Conservation (phyloP, 805 yeast species). For the Starmerella potacharoeniae region DNA sequence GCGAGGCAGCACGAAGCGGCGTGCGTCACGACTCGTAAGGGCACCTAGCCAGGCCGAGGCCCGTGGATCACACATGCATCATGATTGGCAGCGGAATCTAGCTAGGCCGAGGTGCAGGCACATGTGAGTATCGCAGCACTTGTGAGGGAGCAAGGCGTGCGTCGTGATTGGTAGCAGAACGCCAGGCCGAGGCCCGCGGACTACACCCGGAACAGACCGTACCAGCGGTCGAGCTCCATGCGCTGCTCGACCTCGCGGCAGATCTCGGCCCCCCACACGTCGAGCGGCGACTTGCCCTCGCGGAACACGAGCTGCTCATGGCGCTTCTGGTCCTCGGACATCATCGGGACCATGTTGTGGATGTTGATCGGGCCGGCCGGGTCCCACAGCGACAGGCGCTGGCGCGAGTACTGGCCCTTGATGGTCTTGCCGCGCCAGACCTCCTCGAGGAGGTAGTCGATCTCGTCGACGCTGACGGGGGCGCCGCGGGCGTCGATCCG, state of each 20-base stretch:
- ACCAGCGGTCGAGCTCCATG: slow-evolving; percentile 64
- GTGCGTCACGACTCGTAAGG: too few relatives aligned
- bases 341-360: slow-evolving; percentile 78
- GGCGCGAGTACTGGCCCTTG: slow-evolving; percentile 67
- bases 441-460: slow-evolving; percentile 78
- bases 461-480: slow-evolving; percentile 53
- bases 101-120: too few relatives aligned
- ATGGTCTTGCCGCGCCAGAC: slow-evolving; percentile 88
- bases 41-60: too few relatives aligned
- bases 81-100: too few relatives aligned
- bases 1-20: too few relatives aligned
- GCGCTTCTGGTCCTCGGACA: slow-evolving; percentile 68
- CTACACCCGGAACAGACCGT: slow-evolving; percentile 42
- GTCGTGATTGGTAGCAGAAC: too few relatives aligned
- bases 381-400: slow-evolving; percentile 79
- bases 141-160: too few relatives aligned
- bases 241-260: slow-evolving; percentile 46
- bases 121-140: too few relatives aligned
- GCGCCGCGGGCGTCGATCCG: slow-evolving; percentile 59
- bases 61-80: too few relatives aligned
- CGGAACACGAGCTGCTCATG: slow-evolving; percentile 69
- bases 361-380: slow-evolving; percentile 49
- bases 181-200: neutral
- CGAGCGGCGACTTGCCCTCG: slow-evolving; percentile 51
- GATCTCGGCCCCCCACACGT: slow-evolving; percentile 53